A percentile compares a stretch with the other conserved stretches of the same genome.
phyloP scores from a whole-genome alignment of 257 asterid species.

The Fraxinus excelsior region DNA sequence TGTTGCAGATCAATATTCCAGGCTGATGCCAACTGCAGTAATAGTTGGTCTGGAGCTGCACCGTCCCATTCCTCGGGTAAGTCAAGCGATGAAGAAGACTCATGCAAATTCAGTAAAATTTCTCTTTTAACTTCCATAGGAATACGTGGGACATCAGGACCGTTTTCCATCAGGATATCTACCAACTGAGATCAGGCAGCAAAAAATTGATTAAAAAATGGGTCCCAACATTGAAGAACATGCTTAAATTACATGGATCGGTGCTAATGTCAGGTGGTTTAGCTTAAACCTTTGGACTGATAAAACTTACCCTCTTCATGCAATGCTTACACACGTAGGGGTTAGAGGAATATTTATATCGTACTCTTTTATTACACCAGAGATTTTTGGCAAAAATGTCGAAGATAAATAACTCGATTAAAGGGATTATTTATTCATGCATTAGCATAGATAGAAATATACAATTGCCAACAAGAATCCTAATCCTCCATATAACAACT shows the following conservation, averaged over 20 bases:
- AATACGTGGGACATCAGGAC: slow-evolving; percentile 58
- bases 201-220: slow-evolving; percentile 15
- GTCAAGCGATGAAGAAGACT: slow-evolving; percentile 59
- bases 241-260: neutral
- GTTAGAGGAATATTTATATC: neutral
- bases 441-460: neutral
- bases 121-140: slow-evolving; percentile 75
- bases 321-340: neutral
- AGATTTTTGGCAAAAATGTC: too few species aligned
- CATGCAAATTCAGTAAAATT: slow-evolving; percentile 71
- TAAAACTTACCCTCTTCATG: neutral
- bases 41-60: slow-evolving; percentile 72
- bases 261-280: neutral
- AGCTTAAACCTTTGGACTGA: neutral
- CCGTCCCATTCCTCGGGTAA: slow-evolving; percentile 96
- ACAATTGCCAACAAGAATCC: neutral
- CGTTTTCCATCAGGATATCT: slow-evolving; percentile 75
- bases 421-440: neutral
- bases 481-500: neutral
- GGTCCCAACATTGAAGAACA: neutral
- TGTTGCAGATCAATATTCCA: slow-evolving; percentile 86
- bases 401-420: neutral
- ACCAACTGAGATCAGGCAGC: slow-evolving; percentile 52
- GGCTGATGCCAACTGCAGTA: slow-evolving; percentile 80
- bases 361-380: too few species aligned